Evolutionary conservation across 75 land plant genomes (phyloP).

Genomic region (Cunninghamia lanceolata): DNA sequence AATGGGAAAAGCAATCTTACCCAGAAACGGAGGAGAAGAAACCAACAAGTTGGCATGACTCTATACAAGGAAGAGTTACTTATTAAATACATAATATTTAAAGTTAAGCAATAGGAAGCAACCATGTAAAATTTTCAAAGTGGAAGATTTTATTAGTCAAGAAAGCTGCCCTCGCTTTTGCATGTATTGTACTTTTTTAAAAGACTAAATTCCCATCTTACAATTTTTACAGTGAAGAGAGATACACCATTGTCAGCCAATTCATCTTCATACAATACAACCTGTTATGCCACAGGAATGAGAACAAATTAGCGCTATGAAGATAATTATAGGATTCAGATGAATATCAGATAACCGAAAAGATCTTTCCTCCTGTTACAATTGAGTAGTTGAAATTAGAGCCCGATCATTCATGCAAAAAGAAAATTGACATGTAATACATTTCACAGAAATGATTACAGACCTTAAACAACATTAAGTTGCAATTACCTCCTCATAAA

Average conservation of each 20-base stretch:
- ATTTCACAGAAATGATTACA: background rate
- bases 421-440: background rate
- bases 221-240: constrained; percentile 93
- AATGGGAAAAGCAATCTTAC: constrained; percentile 35
- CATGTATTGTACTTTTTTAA: background rate
- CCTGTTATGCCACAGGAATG: constrained; percentile 31
- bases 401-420: background rate
- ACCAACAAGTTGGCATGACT: constrained; percentile 99
- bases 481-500: constrained; percentile 82
- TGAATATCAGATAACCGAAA: background rate
- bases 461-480: background rate
- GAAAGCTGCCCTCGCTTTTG: background rate
- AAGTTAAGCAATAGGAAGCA: background rate
- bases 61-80: constrained; percentile 47
- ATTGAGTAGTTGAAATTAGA: background rate
- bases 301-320: background rate
- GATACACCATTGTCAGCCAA: constrained; percentile 92
- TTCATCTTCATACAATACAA: constrained; percentile 93
- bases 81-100: background rate
- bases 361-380: background rate
- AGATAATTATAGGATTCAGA: background rate
- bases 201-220: constrained; percentile 20
- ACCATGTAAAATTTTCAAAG: background rate
- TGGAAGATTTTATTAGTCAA: background rate
- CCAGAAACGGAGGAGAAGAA: constrained; percentile 94